Base-by-base conservation (phyloP, 495 filamentous ascomycete species). In the Aspergillus kassunensis region DNA sequence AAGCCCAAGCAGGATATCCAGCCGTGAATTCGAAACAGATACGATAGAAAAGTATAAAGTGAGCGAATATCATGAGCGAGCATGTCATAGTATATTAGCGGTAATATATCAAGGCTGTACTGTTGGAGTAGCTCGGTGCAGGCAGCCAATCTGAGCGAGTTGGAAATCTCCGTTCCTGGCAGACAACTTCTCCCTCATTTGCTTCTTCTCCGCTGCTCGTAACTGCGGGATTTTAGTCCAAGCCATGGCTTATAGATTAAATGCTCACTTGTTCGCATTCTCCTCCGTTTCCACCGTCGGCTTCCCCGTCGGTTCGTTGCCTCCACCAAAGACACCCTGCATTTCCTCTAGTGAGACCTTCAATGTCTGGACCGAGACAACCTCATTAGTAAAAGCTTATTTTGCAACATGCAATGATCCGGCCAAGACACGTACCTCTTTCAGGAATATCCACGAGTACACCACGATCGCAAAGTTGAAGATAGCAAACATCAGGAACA, bases 401-500 rank as follows among this genome's bases (percentile, higher is more conserved):
- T 18, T 1, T 16, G 13, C 34, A 16, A 16, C 6, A 3, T 37
- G n/a, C 5, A 31, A 1, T 9, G 15, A 13, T 13, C 9, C 4
- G 15, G 11, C 13, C 15, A 36, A 35, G 49, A 33, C 6, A 64
- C 61, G 19, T 51, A 68, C 62, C 60, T 79, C 75, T 55, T 76
- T 76, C 34, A 79, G 51, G 34, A 79, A 72, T 27, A 77, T 46
- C 61, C 69, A 78, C 15, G 75, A 67, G 49, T 76, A 77, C 3
- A 67, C 59, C 23, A 71, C 64, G 9, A 73, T 67, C 9, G 71
- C 66, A 52, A 69, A 67, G 44, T 74, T 76, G 62, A 82, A 79
- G 44, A 77, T 74, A n/a, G 70, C 72, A 57, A 81, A 80, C 71
- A 80, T 80, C 48, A 82, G 49, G 63, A 80, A 81, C 21, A 75